Evolutionary conservation across 805 yeast genomes (phyloP), one percentile per base, ranked within the genome.

Genomic region (Candida takata): DNA sequence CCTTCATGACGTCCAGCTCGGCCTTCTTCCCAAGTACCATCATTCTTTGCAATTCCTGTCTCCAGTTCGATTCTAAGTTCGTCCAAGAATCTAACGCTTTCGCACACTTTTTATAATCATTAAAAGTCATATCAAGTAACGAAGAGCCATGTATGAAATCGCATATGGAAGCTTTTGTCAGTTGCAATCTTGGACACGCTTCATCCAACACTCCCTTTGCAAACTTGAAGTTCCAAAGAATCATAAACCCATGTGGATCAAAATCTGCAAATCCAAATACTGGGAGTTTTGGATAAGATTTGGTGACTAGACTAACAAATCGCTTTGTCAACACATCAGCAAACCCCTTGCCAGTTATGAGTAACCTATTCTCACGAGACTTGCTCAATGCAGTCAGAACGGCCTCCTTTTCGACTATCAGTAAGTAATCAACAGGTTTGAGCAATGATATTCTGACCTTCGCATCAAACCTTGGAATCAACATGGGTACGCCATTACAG

Each of bases 331-430:
- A 48, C 14, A 60, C 50, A 53, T 82, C 88, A 0, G 88, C 85
- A 44, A 67, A 79, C 0, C 90, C 90, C 48, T 78, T 80, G 0
- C 83, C 86, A 0, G 86, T 79, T 8, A 81, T 53, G 1, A 74
- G 14, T 2, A 73, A 41, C 12, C 60, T 36, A 8, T 44, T 36
- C 23, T 44, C 40, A 8, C 40, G 37, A 16, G 52, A 46, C 9
- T 36, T 27, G 10, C 31, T 16, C 15, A 69, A 24, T 9, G 60
- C 59, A 20, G 59, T 57, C 43, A 69, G 68, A 3, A 71, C 61
- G 0, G 80, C 70, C 39, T 75, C 79, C 42, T 76, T 75, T 45
- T 76, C 82, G 9, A 75, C 49, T 0, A 74, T 60, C 1, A 71
- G 41, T 2, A 75, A 50, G 24, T 55, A 54, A 1, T 52, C 46